These are phyloP conservation scores for Kluyveromyces sp. DNA, from an alignment of 1,139 yeast genomes.

Conservation along the genomic window DNA sequence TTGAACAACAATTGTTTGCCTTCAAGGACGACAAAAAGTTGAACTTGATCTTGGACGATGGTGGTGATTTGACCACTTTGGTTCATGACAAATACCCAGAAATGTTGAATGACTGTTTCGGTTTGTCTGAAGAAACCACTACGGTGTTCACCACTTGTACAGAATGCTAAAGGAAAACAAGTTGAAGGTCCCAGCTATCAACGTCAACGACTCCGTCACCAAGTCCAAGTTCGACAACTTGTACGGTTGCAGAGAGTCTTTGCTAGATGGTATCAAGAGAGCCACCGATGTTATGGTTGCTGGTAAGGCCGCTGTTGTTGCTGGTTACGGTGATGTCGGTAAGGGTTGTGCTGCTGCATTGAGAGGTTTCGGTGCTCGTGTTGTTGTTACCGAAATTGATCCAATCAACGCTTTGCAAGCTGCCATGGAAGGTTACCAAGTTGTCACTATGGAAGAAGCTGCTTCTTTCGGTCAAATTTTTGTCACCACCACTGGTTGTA, in stretches of 20 bases:
- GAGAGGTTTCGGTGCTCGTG: constrained; percentile 99
- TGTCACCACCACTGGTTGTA: constrained; percentile 99
- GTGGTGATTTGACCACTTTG: constrained; percentile 97
- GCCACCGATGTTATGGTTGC: constrained; percentile 99
- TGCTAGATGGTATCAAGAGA: constrained; percentile 98
- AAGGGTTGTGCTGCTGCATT: constrained; percentile 99
- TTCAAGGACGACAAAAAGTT: constrained; percentile 95
- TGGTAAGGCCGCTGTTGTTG: constrained; percentile 98
- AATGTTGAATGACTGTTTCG: constrained; percentile 90
- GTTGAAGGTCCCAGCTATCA: constrained; percentile 98
- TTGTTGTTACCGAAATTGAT: constrained; percentile 93
- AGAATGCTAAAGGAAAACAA: constrained; percentile 85
- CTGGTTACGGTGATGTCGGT: constrained; percentile 99
- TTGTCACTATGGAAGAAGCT: constrained; percentile 92
- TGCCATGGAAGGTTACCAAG: constrained; percentile 99
- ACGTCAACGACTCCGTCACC: constrained; percentile 98
- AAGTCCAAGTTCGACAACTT: constrained; percentile 99
- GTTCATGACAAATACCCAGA: constrained; percentile 99
- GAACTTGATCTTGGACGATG: constrained; percentile 97
- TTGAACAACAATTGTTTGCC: constrained; percentile 97
- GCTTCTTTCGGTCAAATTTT: constrained; percentile 92
- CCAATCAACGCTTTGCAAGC: constrained; percentile 99
- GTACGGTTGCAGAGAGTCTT: constrained; percentile 99
- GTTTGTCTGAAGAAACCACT: constrained; percentile 98
- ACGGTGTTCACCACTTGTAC: constrained; percentile 99